Percentiles rank a stretch among this genome's conserved stretches.
These are phyloP conservation scores for Suillus clintonianus DNA, from an alignment of 768 basidiomycete genomes.

Conservation along the genomic window DNA sequence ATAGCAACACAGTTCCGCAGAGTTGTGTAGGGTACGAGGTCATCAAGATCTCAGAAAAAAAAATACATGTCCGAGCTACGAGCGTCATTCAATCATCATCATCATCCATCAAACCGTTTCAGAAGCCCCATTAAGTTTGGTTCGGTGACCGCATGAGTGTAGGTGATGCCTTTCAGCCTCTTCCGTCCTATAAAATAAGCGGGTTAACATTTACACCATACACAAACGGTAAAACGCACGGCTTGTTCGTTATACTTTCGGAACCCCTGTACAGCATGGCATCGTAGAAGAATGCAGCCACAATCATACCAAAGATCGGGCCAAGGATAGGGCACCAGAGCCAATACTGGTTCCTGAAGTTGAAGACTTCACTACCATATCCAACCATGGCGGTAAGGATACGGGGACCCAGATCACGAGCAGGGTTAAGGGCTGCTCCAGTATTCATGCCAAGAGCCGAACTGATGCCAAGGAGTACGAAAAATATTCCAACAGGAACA, in stretches of 20 bases:
- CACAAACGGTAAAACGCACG: slow-evolving; percentile 29
- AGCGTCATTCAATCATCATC: neutral
- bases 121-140: slow-evolving; percentile 3
- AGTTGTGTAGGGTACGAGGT: neutral
- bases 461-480: slow-evolving; percentile 54
- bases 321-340: slow-evolving; percentile 61
- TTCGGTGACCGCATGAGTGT: slow-evolving; percentile 2
- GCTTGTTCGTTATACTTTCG: slow-evolving; percentile 49
- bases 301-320: slow-evolving; percentile 52
- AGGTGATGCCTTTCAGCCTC: slow-evolving; percentile 5
- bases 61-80: neutral
- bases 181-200: slow-evolving; percentile 4
- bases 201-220: neutral
- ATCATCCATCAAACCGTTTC: neutral
- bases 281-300: slow-evolving; percentile 56
- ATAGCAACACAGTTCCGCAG: neutral
- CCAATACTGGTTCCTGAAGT: slow-evolving; percentile 56
- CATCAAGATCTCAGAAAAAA: neutral
- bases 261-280: slow-evolving; percentile 49
- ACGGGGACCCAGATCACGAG: slow-evolving; percentile 64
- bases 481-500: slow-evolving; percentile 51
- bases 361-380: slow-evolving; percentile 41
- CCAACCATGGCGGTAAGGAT: slow-evolving; percentile 65
- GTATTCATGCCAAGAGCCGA: slow-evolving; percentile 58
- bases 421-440: slow-evolving; percentile 61